phyloP scores from a whole-genome alignment of 306 rosid species.

The Pterocarpus macrocarpus region DNA sequence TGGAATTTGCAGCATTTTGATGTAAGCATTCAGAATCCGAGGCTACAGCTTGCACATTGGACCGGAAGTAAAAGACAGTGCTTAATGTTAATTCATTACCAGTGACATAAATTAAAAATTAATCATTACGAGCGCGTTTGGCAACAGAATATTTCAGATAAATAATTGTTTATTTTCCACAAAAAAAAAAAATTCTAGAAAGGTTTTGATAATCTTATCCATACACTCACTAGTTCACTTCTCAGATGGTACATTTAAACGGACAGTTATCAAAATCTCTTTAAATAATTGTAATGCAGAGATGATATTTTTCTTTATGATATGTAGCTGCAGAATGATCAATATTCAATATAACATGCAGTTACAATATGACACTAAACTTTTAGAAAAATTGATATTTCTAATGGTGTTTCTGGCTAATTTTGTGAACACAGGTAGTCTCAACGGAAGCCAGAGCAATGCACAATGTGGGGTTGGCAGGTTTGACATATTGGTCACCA shows the following conservation, averaged over 20 bases:
- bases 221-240: too few relatives aligned
- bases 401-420: constrained; percentile 29
- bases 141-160: too few relatives aligned
- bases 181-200: too few relatives aligned
- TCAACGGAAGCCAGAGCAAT: constrained; percentile 76
- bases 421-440: constrained; percentile 48
- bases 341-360: not conserved
- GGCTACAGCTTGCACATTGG: not conserved
- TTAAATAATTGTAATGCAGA: not conserved
- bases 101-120: too few relatives aligned
- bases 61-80: not conserved
- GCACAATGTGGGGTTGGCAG: constrained; percentile 63
- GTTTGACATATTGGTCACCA: constrained; percentile 92
- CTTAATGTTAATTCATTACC: constrained; percentile 35
- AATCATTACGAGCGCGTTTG: too few relatives aligned
- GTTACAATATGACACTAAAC: not conserved
- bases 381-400: too few relatives aligned
- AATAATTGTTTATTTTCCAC: too few relatives aligned
- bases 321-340: not conserved
- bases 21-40: too few relatives aligned
- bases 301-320: not conserved
- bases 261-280: too few relatives aligned
- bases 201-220: too few relatives aligned
- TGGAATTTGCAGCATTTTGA: too few relatives aligned
- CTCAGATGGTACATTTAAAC: too few relatives aligned